These are phyloP conservation scores for Dictyostelium purpureum DNA, from an alignment of 78 protist species.

Conservation along the genomic window DNA sequence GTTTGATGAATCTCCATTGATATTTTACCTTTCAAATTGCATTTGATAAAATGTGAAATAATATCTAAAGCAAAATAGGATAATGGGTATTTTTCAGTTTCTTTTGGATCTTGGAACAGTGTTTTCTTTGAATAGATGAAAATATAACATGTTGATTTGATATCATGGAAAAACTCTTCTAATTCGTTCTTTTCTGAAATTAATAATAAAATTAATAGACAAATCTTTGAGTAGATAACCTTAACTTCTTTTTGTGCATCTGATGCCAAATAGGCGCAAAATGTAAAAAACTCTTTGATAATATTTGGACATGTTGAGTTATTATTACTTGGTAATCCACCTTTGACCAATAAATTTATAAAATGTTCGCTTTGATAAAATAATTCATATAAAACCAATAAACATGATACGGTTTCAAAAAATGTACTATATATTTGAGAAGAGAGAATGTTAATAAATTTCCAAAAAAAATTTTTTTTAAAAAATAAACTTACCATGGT, in stretches of 20 bases:
- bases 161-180: slow-evolving; percentile 62
- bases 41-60: slow-evolving; percentile 56
- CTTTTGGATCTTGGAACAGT: slow-evolving; percentile 61
- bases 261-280: slow-evolving; percentile 34
- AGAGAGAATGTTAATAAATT: background rate
- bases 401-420: slow-evolving; percentile 33
- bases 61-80: slow-evolving; percentile 29
- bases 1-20: slow-evolving; percentile 47
- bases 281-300: slow-evolving; percentile 25
- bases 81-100: slow-evolving; percentile 49
- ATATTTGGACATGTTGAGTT: slow-evolving; percentile 48
- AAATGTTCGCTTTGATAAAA: slow-evolving; percentile 60
- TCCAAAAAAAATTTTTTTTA: background rate
- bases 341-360: background rate
- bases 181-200: slow-evolving; percentile 43
- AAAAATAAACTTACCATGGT: background rate
- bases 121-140: slow-evolving; percentile 68
- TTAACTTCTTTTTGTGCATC: slow-evolving; percentile 46
- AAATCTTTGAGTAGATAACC: background rate
- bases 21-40: slow-evolving; percentile 65
- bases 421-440: background rate
- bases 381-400: slow-evolving; percentile 51
- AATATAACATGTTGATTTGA: slow-evolving; percentile 49
- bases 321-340: background rate
- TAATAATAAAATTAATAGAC: background rate